These are phyloP conservation scores for Cutaneotrichosporon dermatis DNA, from an alignment of 1,284 basidiomycete species.

Conservation along the genomic window DNA sequence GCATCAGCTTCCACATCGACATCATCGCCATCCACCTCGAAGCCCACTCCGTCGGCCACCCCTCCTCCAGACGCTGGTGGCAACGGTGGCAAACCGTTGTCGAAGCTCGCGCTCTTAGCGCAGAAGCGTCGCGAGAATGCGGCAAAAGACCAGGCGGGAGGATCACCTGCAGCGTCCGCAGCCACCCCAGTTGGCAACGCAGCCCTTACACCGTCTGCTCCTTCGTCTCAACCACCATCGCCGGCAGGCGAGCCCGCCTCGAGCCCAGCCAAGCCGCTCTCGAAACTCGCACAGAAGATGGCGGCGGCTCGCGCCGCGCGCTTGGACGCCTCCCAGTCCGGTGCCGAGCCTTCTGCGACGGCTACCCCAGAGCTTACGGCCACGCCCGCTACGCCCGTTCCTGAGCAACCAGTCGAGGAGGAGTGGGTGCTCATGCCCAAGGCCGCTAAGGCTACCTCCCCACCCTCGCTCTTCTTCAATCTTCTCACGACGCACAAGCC, in stretches of 20 bases:
- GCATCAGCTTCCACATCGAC: conserved; percentile 36
- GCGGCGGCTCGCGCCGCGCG: conserved; percentile 43
- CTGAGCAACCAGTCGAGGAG: conserved; percentile 5
- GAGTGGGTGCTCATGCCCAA: conserved; percentile 6
- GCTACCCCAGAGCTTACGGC: neutral
- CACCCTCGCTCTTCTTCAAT: conserved; percentile 41
- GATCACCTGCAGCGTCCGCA: neutral
- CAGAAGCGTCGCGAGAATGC: conserved; percentile 56
- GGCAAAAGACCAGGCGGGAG: conserved; percentile 6
- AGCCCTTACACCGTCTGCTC: neutral
- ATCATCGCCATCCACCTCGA: conserved; percentile 2
- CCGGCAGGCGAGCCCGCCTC: neutral
- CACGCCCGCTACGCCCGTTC: no score
- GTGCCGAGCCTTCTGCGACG: neutral
- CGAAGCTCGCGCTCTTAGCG: conserved; percentile 66
- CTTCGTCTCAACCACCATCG: conserved; percentile 3
- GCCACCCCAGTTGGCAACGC: neutral
- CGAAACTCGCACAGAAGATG: conserved; percentile 56
- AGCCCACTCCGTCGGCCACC: neutral
- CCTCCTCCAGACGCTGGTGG: neutral
- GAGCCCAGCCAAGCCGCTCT: conserved; percentile 47
- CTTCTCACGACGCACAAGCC: conserved; percentile 34
- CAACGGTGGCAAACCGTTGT: conserved; percentile 50
- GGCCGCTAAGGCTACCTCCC: neutral
- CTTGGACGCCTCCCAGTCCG: conserved; percentile 8